phyloP scores from a whole-genome alignment of 805 yeast species.

The Wickerhamiella australiensis region DNA sequence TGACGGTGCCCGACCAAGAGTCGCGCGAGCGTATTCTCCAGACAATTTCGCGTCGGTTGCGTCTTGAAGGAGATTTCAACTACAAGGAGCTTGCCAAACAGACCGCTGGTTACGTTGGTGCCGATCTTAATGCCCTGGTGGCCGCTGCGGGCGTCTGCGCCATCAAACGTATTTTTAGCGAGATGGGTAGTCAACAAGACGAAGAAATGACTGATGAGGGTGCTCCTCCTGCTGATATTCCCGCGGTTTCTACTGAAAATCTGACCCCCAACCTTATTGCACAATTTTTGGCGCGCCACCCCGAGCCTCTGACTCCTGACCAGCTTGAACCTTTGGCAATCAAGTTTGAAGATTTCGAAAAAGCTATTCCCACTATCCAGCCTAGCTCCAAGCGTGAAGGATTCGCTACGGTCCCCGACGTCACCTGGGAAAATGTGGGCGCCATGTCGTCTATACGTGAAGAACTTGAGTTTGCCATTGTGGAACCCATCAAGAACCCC shows the following conservation, averaged over 20 bases:
- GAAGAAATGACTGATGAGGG: conserved; percentile 6
- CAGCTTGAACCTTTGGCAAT: conserved; percentile 70
- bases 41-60: conserved; percentile 57
- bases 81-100: conserved; percentile 65
- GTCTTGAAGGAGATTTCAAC: conserved; percentile 57
- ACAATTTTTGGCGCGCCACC: conserved; percentile 55
- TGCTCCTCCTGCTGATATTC: not conserved
- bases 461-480: conserved; percentile 93
- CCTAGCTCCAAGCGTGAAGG: conserved; percentile 98
- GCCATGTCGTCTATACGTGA: conserved; percentile 70
- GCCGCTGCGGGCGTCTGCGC: conserved; percentile 94
- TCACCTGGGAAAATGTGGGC: conserved; percentile 90
- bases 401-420: conserved; percentile 96
- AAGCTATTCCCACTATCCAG: conserved; percentile 84
- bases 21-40: conserved; percentile 64
- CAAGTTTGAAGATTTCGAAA: conserved; percentile 62
- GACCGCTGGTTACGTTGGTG: conserved; percentile 97
- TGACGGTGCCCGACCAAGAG: conserved; percentile 85
- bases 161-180: conserved; percentile 75
- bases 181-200: conserved; percentile 21
- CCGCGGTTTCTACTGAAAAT: not conserved
- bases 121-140: conserved; percentile 85
- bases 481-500: conserved; percentile 89
- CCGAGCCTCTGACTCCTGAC: conserved; percentile 61
- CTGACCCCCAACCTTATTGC: conserved; percentile 13